Evolutionary conservation across 2,329 filamentous ascomycete species (phyloP), one percentile per base, ranked within the genome.

Genomic region (Blastomyces gilchristii): DNA sequence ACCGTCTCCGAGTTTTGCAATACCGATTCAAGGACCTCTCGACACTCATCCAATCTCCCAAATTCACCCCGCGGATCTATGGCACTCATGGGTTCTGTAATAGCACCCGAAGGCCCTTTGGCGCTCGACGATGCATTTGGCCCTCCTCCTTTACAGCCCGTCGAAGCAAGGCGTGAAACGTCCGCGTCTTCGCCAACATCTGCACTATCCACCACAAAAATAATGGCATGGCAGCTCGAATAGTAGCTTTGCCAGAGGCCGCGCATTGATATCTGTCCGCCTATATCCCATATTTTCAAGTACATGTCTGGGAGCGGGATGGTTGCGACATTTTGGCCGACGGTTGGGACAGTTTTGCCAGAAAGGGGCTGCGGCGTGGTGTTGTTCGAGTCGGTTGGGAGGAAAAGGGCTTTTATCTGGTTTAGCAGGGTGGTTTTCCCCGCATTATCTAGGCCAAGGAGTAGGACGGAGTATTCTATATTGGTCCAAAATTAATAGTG

Each of bases 351-450:
- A 54, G 93, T 97, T 74, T 94, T 92, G 69, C 85, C 80, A 66
- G 82, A 80, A 80, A 85, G 78, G 82, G 92, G 71, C 80, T 89
- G 75, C 79, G 84, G 72, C 31, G 74, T 61, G 80, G 75, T 66
- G 25, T 49, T 60, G 25, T 62, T 45, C 4, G 74, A 64, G 61
- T 73, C 73, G 25, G 67, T 65, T 16, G 75, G 75, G 58, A 76
- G 75, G 82, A 91, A 96, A 73, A 95, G 83, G 62, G 91, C 85
- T 79, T 96, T 97, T 76, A 97, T 91, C 76, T 97, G 92, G 74
- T 95, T 91, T 77, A 97, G 91, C 73, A 97, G 92, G 34, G 94
- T 97, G 50, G 94, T 97, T 82, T 97, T 97, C 76, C 94, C 94
- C 65, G 94, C 94, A 75, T 97, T 97, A 81, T 97, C 94, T 73